Base-by-base conservation (phyloP, 305 asterid genomes). In the Rubia tinctorum region DNA sequence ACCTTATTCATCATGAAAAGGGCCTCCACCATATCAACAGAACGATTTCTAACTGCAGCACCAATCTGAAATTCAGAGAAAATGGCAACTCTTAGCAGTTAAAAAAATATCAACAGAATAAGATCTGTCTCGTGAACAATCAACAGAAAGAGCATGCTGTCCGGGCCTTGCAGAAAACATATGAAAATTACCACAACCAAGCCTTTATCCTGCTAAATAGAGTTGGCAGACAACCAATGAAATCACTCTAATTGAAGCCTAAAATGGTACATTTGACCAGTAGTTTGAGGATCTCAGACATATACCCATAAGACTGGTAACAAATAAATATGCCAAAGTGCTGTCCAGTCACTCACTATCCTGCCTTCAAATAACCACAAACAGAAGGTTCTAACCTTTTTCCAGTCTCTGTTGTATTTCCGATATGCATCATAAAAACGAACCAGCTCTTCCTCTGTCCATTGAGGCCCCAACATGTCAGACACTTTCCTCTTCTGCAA, bases 1-100 rank as follows among this genome's bases (percentile, higher is more conserved):
- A 90, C 97, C 89, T 83, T 86, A 77, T 94, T 94, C 97, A 90
- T 88, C 58, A 90, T 83, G 88, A 85, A 94, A 78, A 94, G 89
- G 68, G 97, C 84, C 84, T 94, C 97, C 85, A 86, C 96, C 98
- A 94, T 94, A 65, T 90, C 97, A 25, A 81, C 70, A 76, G 95
- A 79, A 68, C 97, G 87, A 78, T 85, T 84, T 80, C 86, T 78
- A 78, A 94, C 87, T 59, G 88, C 88, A 76, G 84, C 81, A 37
- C 93, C 91, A 74, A 91, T 94, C 98, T 91, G 85, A 74, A 81
- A 73, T 43, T 73, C 83, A 80, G 43, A 30, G 45, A 23, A 63
- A 63, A 22, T 25, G 37, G 8, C 55, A 71, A 56, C 11, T 37
- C 27, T 27, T 18, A 18, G 59, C 23, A 53, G 40, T 18, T 56